Base-by-base conservation (phyloP, 2,329 filamentous ascomycete species). In the Sphaerulina vaccinii region DNA sequence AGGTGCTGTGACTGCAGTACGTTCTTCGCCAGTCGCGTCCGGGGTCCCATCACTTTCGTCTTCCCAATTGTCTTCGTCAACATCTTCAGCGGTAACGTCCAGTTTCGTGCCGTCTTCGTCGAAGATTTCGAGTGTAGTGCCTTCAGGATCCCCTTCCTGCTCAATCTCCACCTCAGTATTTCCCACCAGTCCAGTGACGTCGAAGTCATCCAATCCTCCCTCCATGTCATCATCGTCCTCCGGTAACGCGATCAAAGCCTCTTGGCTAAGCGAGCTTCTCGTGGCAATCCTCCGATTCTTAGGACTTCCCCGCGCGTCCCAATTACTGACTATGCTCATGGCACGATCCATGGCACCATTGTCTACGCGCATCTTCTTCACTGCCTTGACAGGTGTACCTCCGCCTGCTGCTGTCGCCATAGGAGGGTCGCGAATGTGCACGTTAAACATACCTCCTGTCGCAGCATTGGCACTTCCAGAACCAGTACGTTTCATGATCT, bases 401-500 rank as follows among this genome's bases (percentile, higher is more conserved):
- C 22, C 37, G 24, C 36, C 32, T 13, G 19, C 24, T 36, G 7
- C 10, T 29, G 45, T 13, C 24, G 2, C 18, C 37, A 1, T 13
- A 13, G 13, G 3, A 29, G 39, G 39, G 13, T 45, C n/a, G 15
- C 52, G 35, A 38, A 54, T 51, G 24, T 51, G 48, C 40, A 54
- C 52, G 27, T 33, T 40, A 38, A 57, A 57, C 33, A 49, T 40
- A 18, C 35, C 33, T 8, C 22, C 16, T 3, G 52, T 24, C 7
- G 52, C 49, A 39, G 48, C 21, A 37, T 35, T 49, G 32, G 39
- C 29, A 29, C 6, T 22, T n/a, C 9, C 44, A 6, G 35, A 10
- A 10, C 40, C 52, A 27, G 50, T 51, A 2, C 75, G 67, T 45
- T 74, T 74, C 75, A 75, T 79, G 27, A 79, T 71, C 58, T 75